Conservation (phyloP, 2,329 filamentous ascomycete genomes). For the Ilyonectria sp. region DNA sequence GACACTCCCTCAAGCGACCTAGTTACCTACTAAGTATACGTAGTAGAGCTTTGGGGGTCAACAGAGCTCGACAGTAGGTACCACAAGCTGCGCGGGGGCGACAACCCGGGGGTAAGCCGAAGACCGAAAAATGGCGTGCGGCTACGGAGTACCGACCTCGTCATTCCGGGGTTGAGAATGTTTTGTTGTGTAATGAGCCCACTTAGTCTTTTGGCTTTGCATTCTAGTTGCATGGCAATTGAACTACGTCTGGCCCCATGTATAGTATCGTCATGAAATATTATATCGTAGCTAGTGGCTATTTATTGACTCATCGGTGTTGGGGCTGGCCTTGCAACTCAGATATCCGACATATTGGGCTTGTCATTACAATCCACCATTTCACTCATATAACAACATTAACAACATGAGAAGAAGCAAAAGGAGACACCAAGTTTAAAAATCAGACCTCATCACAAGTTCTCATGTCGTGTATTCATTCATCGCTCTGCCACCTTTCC, state of each 20-base stretch:
- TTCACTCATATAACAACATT: not conserved
- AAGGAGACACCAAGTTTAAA: no score
- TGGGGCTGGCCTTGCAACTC: not conserved
- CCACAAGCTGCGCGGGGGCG: not conserved
- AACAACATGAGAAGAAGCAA: not conserved
- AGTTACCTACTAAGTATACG: no score
- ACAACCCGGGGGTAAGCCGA: not conserved
- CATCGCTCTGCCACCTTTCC: not conserved
- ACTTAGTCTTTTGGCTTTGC: not conserved
- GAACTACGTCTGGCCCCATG: not conserved
- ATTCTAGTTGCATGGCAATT: not conserved
- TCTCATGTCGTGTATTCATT: conserved; percentile 11
- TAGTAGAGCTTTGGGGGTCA: not conserved
- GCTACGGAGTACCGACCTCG: not conserved
- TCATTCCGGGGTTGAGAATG: not conserved
- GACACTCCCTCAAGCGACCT: not conserved
- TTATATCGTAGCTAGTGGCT: not conserved
- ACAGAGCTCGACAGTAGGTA: not conserved
- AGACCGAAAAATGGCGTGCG: not conserved
- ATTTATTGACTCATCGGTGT: not conserved
- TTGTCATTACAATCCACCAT: not conserved
- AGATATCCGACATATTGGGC: not conserved
- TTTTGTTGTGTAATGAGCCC: conserved; percentile 12
- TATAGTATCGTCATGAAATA: not conserved
- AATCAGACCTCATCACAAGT: not conserved